Base-by-base conservation (phyloP, 2,329 filamentous ascomycete genomes). In the Colletotrichum salicis region DNA sequence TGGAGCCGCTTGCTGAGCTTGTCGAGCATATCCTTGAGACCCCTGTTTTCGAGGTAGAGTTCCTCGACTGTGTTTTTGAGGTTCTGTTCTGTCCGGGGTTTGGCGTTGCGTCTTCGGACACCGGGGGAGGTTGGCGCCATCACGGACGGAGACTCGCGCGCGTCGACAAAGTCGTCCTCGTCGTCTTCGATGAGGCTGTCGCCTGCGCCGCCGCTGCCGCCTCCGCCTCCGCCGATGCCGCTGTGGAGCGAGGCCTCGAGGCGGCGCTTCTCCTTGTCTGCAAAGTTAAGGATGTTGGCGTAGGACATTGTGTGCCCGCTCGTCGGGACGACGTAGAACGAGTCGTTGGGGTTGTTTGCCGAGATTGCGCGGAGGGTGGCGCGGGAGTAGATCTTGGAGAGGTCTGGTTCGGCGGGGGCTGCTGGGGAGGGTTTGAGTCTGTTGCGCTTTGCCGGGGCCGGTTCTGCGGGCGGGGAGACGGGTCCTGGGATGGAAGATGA, bases 281-380 rank as follows among this genome's bases (percentile, higher is more conserved):
- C 90, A 75, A 90, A 91, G 54, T 86, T 92, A 24, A 97, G 85
- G 64, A 99, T 98, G 73, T 93, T 95, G 56, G 96, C 95, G 78
- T 98, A 99, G 0, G 95, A 96, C 72, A 95, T 92, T 3, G 95
- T 98, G 74, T 96, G 95, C 5, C 96, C 96, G 22, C 93, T 94
- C 0, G 94, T 93, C 4, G 96, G 96, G 1, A 99, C 96, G 1
- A 98, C 93, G 80, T 98, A 98, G 84, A 99, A 99, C 10, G 93
- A 96, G 76, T 93, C 93, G 70, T 87, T 89, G 19, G 89, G 84
- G 19, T 87, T 87, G 33, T 91, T 87, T 0, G 90, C 90, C 24
- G 90, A 88, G 54, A 97, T 87, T 1, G 95, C 94, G 63, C 92
- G 89, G 65, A 98, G 87, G 4, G 96, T 94, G 13, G 96, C 94